Evolutionary conservation across 2,329 filamentous ascomycete species (phyloP).

Genomic region (Coniochaeta pulveracea): DNA sequence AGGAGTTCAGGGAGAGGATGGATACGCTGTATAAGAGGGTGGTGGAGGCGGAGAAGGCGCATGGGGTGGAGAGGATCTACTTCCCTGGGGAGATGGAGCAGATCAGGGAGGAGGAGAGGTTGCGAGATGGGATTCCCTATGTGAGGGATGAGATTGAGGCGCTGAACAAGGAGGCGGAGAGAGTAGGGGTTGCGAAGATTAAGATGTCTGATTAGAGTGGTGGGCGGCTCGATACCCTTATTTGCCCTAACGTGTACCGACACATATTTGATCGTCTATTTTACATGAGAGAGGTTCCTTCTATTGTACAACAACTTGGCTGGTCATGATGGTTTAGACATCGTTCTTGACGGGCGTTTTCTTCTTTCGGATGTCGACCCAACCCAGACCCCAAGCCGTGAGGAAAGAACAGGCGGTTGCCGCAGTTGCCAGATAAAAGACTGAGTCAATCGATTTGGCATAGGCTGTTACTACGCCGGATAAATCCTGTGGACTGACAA

Average conservation of each 20-base stretch:
- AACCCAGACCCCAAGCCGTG: slow-evolving; percentile 31
- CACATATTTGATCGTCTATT: too few species aligned
- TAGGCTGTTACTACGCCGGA: slow-evolving; percentile 24
- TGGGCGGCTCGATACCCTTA: too few species aligned
- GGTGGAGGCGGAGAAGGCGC: slow-evolving; percentile 39
- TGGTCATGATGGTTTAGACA: too few species aligned
- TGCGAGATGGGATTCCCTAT: slow-evolving; percentile 45
- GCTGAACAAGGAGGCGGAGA: slow-evolving; percentile 40
- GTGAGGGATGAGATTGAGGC: slow-evolving; percentile 43
- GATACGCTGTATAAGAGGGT: slow-evolving; percentile 42
- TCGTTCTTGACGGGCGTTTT: not conserved
- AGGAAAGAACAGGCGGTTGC: slow-evolving; percentile 22
- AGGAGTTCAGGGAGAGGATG: slow-evolving; percentile 57
- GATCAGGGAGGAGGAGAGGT: slow-evolving; percentile 35
- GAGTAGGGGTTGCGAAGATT: slow-evolving; percentile 23
- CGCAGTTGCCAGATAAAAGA: slow-evolving; percentile 27
- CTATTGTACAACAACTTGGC: too few species aligned
- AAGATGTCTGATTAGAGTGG: not conserved
- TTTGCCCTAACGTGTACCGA: not conserved
- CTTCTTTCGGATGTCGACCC: slow-evolving; percentile 29
- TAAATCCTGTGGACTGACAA: slow-evolving; percentile 18
- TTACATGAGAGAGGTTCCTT: too few species aligned
- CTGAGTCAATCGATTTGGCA: slow-evolving; percentile 19
- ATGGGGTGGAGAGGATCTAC: slow-evolving; percentile 45
- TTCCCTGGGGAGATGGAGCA: slow-evolving; percentile 55